These are phyloP conservation scores for Komagataella phaffii DNA, from an alignment of 805 yeast genomes.

Conservation along the genomic window DNA sequence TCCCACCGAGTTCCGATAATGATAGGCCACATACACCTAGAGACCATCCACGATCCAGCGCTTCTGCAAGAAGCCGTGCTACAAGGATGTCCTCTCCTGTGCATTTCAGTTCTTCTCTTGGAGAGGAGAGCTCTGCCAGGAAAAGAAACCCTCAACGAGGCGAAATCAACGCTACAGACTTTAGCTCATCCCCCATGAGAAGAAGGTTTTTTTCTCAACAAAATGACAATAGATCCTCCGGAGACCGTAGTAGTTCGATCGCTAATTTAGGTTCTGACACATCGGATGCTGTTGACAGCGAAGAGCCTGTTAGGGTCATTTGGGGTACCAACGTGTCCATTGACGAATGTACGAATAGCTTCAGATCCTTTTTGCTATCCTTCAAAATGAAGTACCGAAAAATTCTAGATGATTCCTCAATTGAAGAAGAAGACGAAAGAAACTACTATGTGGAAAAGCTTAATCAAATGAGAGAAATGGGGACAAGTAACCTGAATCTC, in stretches of 20 bases:
- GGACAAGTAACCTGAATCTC: conserved; percentile 70
- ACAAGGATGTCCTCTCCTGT: conserved; percentile 33
- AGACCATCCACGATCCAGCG: conserved; percentile 7
- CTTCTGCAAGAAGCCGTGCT: conserved; percentile 5
- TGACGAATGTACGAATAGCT: conserved; percentile 69
- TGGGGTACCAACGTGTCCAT: conserved; percentile 98
- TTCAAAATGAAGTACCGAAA: conserved; percentile 71
- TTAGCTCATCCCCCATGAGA: conserved; percentile 53
- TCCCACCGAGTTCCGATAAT: conserved; percentile 29
- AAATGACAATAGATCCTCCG: conserved; percentile 7
- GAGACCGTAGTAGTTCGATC: conserved; percentile 14
- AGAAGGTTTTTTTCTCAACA: conserved; percentile 39
- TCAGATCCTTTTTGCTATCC: conserved; percentile 72
- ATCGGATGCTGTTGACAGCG: conserved; percentile 20
- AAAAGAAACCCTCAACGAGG: conserved; percentile 49
- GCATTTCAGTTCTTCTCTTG: conserved; percentile 28
- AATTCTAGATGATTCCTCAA: conserved; percentile 24
- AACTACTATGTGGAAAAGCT: conserved; percentile 63
- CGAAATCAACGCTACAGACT: conserved; percentile 61
- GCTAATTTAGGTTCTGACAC: conserved; percentile 9
- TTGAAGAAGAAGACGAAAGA: conserved; percentile 43
- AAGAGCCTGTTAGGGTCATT: conserved; percentile 79
- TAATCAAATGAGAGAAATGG: conserved; percentile 62
- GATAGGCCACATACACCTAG: conserved; percentile 4
- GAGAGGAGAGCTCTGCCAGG: background rate